A percentile compares a stretch with the other conserved stretches of the same genome.
Evolutionary conservation across 495 filamentous ascomycete genomes (phyloP).

Genomic region (Penicillium simplicissimum): DNA sequence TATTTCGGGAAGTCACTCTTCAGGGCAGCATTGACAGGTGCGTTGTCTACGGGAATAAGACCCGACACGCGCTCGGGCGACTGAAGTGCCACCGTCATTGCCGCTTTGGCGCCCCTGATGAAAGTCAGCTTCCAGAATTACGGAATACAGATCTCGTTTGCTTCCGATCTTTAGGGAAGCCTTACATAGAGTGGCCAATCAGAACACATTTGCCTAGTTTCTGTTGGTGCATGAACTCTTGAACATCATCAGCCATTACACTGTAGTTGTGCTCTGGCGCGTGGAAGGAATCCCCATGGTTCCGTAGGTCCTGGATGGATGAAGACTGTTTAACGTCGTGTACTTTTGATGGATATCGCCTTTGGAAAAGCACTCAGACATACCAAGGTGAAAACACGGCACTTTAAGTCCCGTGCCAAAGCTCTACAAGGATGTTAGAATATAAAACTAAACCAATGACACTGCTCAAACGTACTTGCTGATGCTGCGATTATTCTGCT

Average conservation of each 20-base stretch:
- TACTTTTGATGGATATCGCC: not conserved
- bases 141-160: not conserved
- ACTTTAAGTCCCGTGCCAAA: slow-evolving; percentile 76
- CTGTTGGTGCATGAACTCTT: slow-evolving; percentile 75
- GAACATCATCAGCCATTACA: slow-evolving; percentile 84
- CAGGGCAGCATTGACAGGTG: slow-evolving; percentile 76
- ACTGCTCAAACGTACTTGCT: slow-evolving; percentile 74
- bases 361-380: slow-evolving; percentile 25
- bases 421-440: slow-evolving; percentile 53
- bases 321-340: not conserved
- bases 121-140: not conserved
- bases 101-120: slow-evolving; percentile 85
- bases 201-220: slow-evolving; percentile 68
- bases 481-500: slow-evolving; percentile 92
- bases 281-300: slow-evolving; percentile 91
- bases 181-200: slow-evolving; percentile 94
- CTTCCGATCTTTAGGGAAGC: not conserved
- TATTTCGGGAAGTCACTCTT: slow-evolving; percentile 77
- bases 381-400: slow-evolving; percentile 83
- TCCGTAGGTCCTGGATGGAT: slow-evolving; percentile 78
- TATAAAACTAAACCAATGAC: not conserved
- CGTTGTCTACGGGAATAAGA: slow-evolving; percentile 89
- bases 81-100: slow-evolving; percentile 82
- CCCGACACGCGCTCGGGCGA: slow-evolving; percentile 62
- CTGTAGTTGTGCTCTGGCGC: slow-evolving; percentile 74